Conservation (phyloP, 2,329 filamentous ascomycete species). For the Trichoderma aggressivum region DNA sequence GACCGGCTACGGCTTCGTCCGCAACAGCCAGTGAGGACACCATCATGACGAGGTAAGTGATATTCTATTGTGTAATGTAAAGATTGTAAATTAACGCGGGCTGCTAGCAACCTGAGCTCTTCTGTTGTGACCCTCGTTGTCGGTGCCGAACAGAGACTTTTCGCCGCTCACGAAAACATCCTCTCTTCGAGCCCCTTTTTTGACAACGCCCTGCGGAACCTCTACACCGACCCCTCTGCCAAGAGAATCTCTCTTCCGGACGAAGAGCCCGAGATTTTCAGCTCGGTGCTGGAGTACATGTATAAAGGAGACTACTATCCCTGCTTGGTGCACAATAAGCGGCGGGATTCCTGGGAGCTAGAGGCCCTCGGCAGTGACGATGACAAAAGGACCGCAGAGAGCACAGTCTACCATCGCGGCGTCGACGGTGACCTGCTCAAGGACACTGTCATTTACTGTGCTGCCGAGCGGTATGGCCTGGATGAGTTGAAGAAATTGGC, state of each 20-base stretch:
- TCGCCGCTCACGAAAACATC: conserved; percentile 86
- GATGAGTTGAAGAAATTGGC: conserved; percentile 81
- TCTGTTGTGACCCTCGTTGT: conserved; percentile 77
- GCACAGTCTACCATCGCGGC: conserved; percentile 66
- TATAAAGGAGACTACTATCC: conserved; percentile 95
- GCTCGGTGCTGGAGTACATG: conserved; percentile 82
- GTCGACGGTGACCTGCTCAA: conserved; percentile 70
- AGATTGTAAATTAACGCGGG: neutral
- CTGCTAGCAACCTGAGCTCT: conserved; percentile 53
- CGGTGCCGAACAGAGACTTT: conserved; percentile 78
- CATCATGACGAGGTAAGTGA: conserved; percentile 43
- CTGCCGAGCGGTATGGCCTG: conserved; percentile 78
- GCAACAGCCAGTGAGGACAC: conserved; percentile 37
- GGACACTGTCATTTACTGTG: conserved; percentile 88
- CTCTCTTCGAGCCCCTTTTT: conserved; percentile 79
- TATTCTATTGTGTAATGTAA: neutral
- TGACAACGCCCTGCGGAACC: conserved; percentile 35
- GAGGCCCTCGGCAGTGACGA: conserved; percentile 54
- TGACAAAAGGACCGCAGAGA: conserved; percentile 49
- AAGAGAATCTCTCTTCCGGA: conserved; percentile 78
- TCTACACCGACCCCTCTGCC: conserved; percentile 34
- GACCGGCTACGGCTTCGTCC: conserved; percentile 47
- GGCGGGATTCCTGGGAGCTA: conserved; percentile 76
- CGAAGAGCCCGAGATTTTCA: conserved; percentile 88
- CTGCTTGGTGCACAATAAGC: conserved; percentile 76